Percentiles rank a stretch among this genome's conserved stretches.
Conservation (phyloP, 108 stramenopile species). For the Cylindrotheca fusiformis region DNA sequence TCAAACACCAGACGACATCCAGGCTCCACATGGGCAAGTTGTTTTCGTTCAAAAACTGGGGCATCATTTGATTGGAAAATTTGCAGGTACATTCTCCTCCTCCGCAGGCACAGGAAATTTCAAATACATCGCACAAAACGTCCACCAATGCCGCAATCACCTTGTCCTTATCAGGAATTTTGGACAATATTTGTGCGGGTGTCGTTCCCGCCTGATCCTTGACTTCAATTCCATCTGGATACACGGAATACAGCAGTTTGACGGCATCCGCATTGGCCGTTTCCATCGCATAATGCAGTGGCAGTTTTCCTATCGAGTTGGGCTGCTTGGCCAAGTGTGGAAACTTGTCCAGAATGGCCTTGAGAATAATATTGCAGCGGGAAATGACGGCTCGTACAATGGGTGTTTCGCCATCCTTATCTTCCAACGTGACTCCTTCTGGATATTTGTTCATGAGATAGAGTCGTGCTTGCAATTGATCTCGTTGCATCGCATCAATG, state of each 20-base stretch:
- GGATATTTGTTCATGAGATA: not conserved
- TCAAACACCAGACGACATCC: not conserved
- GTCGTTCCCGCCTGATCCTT: not conserved
- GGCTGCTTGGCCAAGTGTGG: not conserved
- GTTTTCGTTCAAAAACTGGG: not conserved
- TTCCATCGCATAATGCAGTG: not conserved
- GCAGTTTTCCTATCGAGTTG: not conserved
- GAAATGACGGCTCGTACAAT: not conserved
- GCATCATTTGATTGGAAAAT: not conserved
- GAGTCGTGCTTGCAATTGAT: not conserved
- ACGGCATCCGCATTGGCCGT: not conserved
- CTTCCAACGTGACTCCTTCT: not conserved
- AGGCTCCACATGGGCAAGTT: not conserved
- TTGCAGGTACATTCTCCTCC: not conserved
- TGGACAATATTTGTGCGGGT: not conserved
- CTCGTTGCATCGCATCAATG: not conserved
- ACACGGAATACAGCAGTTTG: not conserved
- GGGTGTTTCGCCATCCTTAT: not conserved
- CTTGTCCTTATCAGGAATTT: not conserved
- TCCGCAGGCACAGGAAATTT: not conserved
- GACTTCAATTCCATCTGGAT: not conserved
- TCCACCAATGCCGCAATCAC: not conserved
- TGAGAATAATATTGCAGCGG: not conserved
- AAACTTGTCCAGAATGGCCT: not conserved
- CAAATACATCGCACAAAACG: not conserved